Conservation (phyloP, 108 stramenopile genomes). For the Skeletonema potamos region DNA sequence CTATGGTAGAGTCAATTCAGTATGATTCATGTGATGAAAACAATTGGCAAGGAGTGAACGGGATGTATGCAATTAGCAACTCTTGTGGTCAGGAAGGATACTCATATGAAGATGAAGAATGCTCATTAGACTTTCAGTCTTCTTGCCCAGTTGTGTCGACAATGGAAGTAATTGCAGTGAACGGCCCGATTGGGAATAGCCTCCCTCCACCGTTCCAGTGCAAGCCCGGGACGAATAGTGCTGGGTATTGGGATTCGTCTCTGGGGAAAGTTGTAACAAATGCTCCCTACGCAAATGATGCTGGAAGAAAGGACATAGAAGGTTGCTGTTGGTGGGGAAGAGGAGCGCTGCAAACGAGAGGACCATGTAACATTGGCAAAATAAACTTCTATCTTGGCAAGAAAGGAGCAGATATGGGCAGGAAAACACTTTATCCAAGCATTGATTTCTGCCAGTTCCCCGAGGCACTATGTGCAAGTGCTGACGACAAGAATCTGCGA, state of each 20-base stretch:
- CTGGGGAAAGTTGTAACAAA: not conserved
- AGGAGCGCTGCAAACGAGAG: conserved; percentile 6
- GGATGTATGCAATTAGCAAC: conserved; percentile 42
- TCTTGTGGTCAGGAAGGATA: conserved; percentile 43
- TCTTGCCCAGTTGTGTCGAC: conserved; percentile 36
- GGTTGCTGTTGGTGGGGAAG: conserved; percentile 27
- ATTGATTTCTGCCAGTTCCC: conserved; percentile 27
- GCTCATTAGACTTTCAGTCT: conserved; percentile 18
- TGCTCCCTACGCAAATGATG: conserved; percentile 15
- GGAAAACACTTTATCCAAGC: not conserved
- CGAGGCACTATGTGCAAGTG: conserved; percentile 15
- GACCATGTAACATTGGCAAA: conserved; percentile 13
- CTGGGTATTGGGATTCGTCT: conserved; percentile 47
- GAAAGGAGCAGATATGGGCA: conserved; percentile 1
- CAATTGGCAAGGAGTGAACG: conserved; percentile 30
- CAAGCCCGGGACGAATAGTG: conserved; percentile 20
- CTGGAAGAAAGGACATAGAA: conserved; percentile 36
- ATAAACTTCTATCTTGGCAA: conserved; percentile 22
- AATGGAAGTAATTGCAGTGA: conserved; percentile 42
- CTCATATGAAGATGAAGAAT: conserved; percentile 46
- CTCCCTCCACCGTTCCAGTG: conserved; percentile 42
- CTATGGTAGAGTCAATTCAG: conserved; percentile 47
- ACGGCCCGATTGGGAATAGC: conserved; percentile 7
- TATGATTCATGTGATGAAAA: conserved; percentile 50
- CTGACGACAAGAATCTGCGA: conserved; percentile 13